Conservation (phyloP, 2,329 filamentous ascomycete species). For the Colletotrichum paranaense region DNA sequence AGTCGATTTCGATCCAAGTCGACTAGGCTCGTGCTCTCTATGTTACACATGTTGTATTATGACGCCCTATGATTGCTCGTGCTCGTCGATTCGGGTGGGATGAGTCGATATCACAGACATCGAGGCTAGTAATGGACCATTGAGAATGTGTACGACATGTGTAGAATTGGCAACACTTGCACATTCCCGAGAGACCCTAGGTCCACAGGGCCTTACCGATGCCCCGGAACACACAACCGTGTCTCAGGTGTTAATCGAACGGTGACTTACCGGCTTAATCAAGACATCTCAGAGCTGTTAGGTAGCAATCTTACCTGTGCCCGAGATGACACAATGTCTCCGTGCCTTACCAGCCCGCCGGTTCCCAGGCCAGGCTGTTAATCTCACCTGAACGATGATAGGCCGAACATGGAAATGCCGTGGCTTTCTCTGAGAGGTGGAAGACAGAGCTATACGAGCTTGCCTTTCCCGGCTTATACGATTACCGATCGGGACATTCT, state of each 20-base stretch:
- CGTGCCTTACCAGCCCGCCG: neutral
- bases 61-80: no score
- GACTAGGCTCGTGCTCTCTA: neutral
- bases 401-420: neutral
- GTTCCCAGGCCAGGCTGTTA: neutral
- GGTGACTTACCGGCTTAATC: neutral
- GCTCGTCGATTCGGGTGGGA: no score
- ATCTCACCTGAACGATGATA: neutral
- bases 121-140: no score
- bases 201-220: neutral
- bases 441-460: neutral
- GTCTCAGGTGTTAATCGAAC: neutral
- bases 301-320: neutral
- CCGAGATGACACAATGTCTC: neutral
- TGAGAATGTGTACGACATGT: no score
- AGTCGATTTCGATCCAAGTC: no score
- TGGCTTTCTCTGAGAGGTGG: neutral
- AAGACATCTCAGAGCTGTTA: neutral
- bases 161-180: neutral
- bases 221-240: neutral
- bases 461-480: neutral
- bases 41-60: neutral
- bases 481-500: neutral
- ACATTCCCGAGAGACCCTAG: neutral
- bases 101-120: no score